Conservation (phyloP, 129 eudicot genomes). For the Pittosporum tobira region DNA sequence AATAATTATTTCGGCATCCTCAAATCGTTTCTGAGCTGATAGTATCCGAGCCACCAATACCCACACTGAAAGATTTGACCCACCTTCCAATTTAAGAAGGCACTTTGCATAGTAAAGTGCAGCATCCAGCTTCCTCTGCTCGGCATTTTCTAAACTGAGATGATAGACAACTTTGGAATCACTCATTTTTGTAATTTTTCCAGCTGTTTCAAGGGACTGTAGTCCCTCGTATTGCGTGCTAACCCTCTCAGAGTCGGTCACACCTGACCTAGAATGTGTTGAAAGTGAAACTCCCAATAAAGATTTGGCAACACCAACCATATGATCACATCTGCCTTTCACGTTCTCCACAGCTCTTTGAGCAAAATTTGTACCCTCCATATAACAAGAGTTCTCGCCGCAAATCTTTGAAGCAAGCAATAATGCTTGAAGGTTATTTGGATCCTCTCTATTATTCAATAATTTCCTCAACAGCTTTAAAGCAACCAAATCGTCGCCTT, state of each 20-base stretch:
- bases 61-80: conserved; percentile 53
- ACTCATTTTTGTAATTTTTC: conserved; percentile 41
- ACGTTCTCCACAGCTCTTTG: conserved; percentile 34
- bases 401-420: conserved; percentile 64
- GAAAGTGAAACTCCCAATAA: conserved; percentile 62
- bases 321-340: conserved; percentile 42
- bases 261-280: conserved; percentile 22
- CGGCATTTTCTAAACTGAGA: conserved; percentile 64
- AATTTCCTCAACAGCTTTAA: conserved; percentile 49
- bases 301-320: conserved; percentile 47
- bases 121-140: conserved; percentile 67
- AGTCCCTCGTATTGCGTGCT: conserved; percentile 49
- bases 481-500: conserved; percentile 54
- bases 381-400: conserved; percentile 28
- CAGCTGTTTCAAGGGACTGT: conserved; percentile 48
- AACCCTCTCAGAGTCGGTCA: conserved; percentile 52
- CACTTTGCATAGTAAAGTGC: conserved; percentile 56
- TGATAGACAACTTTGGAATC: conserved; percentile 44
- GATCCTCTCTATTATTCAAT: conserved; percentile 39
- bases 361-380: conserved; percentile 47
- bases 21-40: conserved; percentile 64
- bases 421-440: conserved; percentile 40
- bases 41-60: conserved; percentile 57
- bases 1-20: conserved; percentile 50
- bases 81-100: conserved; percentile 57